phyloP scores from a whole-genome alignment of 257 asterid species.

The Salvia rosmarinus region DNA sequence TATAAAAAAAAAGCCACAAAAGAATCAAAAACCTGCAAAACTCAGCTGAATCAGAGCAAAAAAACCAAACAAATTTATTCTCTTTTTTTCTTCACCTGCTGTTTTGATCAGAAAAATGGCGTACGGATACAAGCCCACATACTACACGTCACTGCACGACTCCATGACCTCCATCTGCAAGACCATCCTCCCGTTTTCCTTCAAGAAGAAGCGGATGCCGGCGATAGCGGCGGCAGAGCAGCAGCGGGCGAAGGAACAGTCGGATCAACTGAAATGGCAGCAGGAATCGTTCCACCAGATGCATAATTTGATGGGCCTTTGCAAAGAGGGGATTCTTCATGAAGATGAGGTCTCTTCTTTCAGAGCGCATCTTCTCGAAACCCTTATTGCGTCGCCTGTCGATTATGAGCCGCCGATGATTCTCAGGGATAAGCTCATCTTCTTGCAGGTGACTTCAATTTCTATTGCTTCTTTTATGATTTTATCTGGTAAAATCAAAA shows the following conservation, averaged over 20 bases:
- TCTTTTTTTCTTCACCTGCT: neutral
- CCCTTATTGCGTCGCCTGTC: slow-evolving; percentile 60
- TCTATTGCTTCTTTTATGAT: neutral
- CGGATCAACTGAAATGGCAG: slow-evolving; percentile 95
- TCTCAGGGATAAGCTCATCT: slow-evolving; percentile 81
- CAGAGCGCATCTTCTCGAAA: slow-evolving; percentile 69
- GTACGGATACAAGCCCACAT: slow-evolving; percentile 76
- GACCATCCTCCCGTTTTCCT: slow-evolving; percentile 77
- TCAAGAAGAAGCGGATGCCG: slow-evolving; percentile 79
- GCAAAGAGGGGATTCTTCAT: slow-evolving; percentile 74
- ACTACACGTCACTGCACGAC: slow-evolving; percentile 82
- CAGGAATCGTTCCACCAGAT: slow-evolving; percentile 95
- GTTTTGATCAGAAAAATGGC: slow-evolving; percentile 45
- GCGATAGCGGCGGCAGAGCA: slow-evolving; percentile 96
- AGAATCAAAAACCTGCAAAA: neutral
- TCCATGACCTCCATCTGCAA: slow-evolving; percentile 90
- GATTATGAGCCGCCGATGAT: slow-evolving; percentile 75
- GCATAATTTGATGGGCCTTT: slow-evolving; percentile 79
- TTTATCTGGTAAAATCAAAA: neutral
- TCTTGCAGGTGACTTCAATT: slow-evolving; percentile 70
- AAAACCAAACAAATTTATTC: neutral
- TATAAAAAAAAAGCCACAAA: neutral
- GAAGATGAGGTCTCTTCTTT: slow-evolving; percentile 85
- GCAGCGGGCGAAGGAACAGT: slow-evolving; percentile 75
- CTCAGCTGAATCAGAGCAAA: neutral